Conservation (phyloP, 805 yeast genomes). For the Barnettozyma californica region DNA sequence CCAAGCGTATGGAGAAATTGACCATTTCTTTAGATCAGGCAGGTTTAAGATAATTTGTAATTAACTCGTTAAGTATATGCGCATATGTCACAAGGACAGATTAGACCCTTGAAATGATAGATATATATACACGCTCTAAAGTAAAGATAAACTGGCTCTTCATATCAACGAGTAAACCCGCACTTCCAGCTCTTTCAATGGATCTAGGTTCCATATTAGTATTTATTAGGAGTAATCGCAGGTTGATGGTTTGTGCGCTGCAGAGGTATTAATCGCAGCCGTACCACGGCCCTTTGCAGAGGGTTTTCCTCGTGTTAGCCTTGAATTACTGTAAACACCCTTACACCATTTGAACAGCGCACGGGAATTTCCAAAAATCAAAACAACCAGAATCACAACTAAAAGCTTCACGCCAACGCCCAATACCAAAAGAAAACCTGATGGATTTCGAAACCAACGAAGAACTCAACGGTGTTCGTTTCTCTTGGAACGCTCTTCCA, state of each 20-base stretch:
- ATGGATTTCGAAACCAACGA: slow-evolving; percentile 55
- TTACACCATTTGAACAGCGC: slow-evolving; percentile 7
- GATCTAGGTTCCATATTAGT: no score
- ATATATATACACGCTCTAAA: no score
- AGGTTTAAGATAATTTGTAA: slow-evolving; percentile 13
- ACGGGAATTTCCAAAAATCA: background rate
- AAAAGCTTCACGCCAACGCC: background rate
- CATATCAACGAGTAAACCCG: no score
- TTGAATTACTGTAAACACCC: slow-evolving; percentile 6
- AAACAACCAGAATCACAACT: background rate
- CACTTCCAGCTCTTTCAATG: no score
- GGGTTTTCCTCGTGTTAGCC: no score
- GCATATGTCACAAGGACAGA: no score
- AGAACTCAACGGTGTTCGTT: slow-evolving; percentile 68
- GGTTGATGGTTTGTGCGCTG: no score
- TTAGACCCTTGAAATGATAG: no score
- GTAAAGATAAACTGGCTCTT: no score
- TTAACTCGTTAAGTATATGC: background rate
- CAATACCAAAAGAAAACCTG: background rate
- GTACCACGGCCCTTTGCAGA: no score
- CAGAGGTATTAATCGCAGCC: no score
- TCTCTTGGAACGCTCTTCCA: slow-evolving; percentile 85
- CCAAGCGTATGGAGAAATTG: slow-evolving; percentile 20
- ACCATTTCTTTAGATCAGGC: slow-evolving; percentile 17
- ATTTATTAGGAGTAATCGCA: no score